Conservation (phyloP, 1,284 basidiomycete species). For the Wallemia ichthyophaga region DNA sequence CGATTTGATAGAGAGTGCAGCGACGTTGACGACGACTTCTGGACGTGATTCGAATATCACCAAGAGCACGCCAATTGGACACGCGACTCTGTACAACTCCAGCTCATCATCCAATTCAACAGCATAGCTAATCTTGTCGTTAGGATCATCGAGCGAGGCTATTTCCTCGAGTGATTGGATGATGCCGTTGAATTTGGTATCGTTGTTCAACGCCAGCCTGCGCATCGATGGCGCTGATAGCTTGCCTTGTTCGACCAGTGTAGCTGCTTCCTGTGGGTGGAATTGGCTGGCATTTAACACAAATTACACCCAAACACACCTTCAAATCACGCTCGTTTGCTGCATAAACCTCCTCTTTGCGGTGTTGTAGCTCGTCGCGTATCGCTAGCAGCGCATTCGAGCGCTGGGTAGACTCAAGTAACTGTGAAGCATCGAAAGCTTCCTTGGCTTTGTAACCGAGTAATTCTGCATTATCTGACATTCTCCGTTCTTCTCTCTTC, state of each 20-base stretch:
- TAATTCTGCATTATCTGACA: not conserved
- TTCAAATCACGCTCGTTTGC: slow-evolving; percentile 55
- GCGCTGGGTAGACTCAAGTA: slow-evolving; percentile 34
- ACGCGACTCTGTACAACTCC: slow-evolving; percentile 75
- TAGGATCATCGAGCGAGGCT: slow-evolving; percentile 53
- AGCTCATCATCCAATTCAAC: slow-evolving; percentile 55
- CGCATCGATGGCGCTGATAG: slow-evolving; percentile 56
- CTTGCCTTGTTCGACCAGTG: slow-evolving; percentile 45
- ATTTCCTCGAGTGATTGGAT: slow-evolving; percentile 70
- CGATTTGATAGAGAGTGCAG: slow-evolving; percentile 80
- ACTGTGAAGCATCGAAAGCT: slow-evolving; percentile 59
- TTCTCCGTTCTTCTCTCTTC: not conserved
- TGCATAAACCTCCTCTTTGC: slow-evolving; percentile 34
- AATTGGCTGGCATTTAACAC: slow-evolving; percentile 15
- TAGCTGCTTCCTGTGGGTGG: slow-evolving; percentile 28
- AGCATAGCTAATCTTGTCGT: slow-evolving; percentile 61
- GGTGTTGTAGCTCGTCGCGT: slow-evolving; percentile 28
- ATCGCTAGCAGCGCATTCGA: slow-evolving; percentile 41
- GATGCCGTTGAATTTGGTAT: slow-evolving; percentile 84
- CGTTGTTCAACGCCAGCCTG: slow-evolving; percentile 50
- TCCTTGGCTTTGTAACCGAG: slow-evolving; percentile 25
- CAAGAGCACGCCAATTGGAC: slow-evolving; percentile 82
- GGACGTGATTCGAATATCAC: slow-evolving; percentile 96
- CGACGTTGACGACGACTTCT: slow-evolving; percentile 94
- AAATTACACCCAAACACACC: slow-evolving; percentile 18